Evolutionary conservation across 129 eudicot species (phyloP).

Genomic region (carrot (Daucus carota)): DNA sequence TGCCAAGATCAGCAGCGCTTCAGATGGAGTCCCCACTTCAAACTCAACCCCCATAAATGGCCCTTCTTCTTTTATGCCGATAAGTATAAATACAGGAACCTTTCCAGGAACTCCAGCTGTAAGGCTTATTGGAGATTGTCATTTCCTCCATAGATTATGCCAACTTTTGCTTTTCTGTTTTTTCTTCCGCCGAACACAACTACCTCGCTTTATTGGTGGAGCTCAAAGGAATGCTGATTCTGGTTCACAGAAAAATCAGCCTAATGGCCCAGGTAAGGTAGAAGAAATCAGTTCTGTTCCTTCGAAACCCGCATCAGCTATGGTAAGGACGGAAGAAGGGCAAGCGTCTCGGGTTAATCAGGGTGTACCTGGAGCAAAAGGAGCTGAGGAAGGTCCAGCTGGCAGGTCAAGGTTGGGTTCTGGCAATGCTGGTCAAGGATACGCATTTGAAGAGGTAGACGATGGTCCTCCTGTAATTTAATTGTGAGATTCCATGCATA

Average conservation of each 20-base stretch:
- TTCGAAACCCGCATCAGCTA: conserved; percentile 35
- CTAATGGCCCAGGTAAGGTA: conserved; percentile 48
- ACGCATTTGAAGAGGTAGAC: conserved; percentile 89
- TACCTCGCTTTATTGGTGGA: conserved; percentile 53
- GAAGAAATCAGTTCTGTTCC: conserved; percentile 64
- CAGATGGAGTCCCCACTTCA: conserved; percentile 66
- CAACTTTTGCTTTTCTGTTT: conserved; percentile 85
- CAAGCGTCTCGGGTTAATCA: conserved; percentile 43
- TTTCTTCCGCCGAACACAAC: conserved; percentile 78
- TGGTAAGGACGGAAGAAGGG: conserved; percentile 56
- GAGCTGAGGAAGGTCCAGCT: conserved; percentile 71
- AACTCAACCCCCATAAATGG: conserved; percentile 83
- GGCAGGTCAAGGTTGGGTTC: conserved; percentile 73
- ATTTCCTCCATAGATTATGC: conserved; percentile 90
- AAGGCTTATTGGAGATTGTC: conserved; percentile 93
- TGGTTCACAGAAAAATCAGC: conserved; percentile 49
- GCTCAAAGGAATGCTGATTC: conserved; percentile 71
- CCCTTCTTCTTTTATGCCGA: conserved; percentile 86
- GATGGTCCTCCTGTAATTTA: not conserved
- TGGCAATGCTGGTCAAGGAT: conserved; percentile 99
- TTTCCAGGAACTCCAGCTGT: conserved; percentile 99
- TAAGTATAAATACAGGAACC: conserved; percentile 93
- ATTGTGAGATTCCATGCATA: not conserved
- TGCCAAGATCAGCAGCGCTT: conserved; percentile 84
- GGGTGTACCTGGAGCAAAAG: conserved; percentile 67